Evolutionary conservation across 306 rosid species (phyloP).

Genomic region (Lotus japonicus): DNA sequence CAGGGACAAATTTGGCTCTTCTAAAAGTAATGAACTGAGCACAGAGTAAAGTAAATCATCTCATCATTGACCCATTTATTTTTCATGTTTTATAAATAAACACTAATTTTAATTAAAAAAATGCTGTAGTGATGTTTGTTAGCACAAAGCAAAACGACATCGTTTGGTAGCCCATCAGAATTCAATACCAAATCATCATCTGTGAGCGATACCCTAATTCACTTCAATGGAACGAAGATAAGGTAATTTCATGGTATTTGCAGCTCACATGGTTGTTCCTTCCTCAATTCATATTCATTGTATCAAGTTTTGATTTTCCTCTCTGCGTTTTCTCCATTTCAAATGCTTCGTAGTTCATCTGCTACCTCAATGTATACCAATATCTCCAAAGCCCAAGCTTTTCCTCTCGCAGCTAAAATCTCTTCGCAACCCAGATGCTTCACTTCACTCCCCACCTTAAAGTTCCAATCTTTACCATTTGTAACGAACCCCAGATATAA

Average conservation of each 20-base stretch:
- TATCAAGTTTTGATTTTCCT: background rate
- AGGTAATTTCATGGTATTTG: background rate
- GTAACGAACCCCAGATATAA: slow-evolving; percentile 27
- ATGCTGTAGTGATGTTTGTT: no score
- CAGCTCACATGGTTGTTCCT: background rate
- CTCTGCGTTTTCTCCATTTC: background rate
- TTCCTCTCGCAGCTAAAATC: slow-evolving; percentile 54
- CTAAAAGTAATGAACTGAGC: no score
- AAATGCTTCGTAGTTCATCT: slow-evolving; percentile 6
- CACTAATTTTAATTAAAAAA: no score
- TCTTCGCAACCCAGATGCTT: slow-evolving; percentile 52
- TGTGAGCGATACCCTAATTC: slow-evolving; percentile 16
- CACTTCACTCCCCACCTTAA: slow-evolving; percentile 27
- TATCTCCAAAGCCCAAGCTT: slow-evolving; percentile 46
- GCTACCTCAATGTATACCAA: slow-evolving; percentile 40
- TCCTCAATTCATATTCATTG: background rate
- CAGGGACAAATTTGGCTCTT: no score
- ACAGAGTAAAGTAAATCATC: no score
- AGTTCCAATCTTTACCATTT: slow-evolving; percentile 30
- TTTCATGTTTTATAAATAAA: no score
- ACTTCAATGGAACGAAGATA: slow-evolving; percentile 19
- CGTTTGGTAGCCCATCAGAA: background rate
- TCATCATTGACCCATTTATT: no score
- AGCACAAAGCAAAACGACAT: background rate
- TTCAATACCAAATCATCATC: background rate